Percentiles rank a stretch among this genome's conserved stretches.
Evolutionary conservation across 495 filamentous ascomycete species (phyloP).

Genomic region (Pyrenula aspistea): DNA sequence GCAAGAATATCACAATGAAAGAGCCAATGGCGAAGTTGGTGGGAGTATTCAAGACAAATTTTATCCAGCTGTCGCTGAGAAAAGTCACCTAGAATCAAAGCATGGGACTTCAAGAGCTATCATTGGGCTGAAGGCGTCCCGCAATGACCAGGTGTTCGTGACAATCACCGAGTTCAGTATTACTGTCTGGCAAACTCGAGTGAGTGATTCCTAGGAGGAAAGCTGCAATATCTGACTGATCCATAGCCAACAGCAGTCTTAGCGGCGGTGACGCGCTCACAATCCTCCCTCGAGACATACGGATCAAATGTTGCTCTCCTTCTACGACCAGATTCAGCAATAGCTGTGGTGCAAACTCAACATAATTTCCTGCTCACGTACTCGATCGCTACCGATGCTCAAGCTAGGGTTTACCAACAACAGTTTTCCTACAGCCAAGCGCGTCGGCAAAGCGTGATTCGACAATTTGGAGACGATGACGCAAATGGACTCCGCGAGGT

Average conservation of each 20-base stretch:
- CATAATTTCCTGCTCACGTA: slow-evolving; percentile 90
- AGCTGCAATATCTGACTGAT: slow-evolving; percentile 19
- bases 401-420: slow-evolving; percentile 72
- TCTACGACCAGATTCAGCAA: slow-evolving; percentile 81
- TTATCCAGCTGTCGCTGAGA: slow-evolving; percentile 12
- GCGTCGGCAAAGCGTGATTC: slow-evolving; percentile 59
- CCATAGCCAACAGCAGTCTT: slow-evolving; percentile 77
- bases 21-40: slow-evolving; percentile 9
- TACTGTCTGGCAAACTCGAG: slow-evolving; percentile 91
- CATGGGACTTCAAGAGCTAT: slow-evolving; percentile 24
- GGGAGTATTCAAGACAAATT: slow-evolving; percentile 1
- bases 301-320: slow-evolving; percentile 74
- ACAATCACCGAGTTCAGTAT: slow-evolving; percentile 74
- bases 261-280: slow-evolving; percentile 71
- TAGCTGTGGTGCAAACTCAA: slow-evolving; percentile 83
- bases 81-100: slow-evolving; percentile 2
- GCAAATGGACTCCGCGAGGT: slow-evolving; percentile 74
- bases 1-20: slow-evolving; percentile 8
- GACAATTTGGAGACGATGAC: slow-evolving; percentile 47
- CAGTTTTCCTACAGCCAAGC: slow-evolving; percentile 58
- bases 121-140: slow-evolving; percentile 62
- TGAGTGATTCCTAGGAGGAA: slow-evolving; percentile 25
- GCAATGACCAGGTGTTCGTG: slow-evolving; percentile 77
- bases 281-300: slow-evolving; percentile 66
- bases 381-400: slow-evolving; percentile 73